A percentile compares a stretch with the other conserved stretches of the same genome.
phyloP scores from a whole-genome alignment of 1,139 yeast species.

The Spencermartinsiella ligniputridi region DNA sequence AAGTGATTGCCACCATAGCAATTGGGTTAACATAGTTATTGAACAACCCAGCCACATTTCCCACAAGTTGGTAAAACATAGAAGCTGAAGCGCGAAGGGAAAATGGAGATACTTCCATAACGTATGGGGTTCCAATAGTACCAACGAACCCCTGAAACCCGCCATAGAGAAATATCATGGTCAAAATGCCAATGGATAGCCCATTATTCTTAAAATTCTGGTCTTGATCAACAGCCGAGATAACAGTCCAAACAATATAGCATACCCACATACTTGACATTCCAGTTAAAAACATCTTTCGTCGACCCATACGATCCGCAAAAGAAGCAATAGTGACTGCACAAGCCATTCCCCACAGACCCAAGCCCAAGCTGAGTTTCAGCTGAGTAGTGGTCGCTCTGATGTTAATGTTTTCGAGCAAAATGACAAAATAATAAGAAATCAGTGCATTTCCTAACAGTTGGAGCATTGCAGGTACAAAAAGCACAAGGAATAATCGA shows the following conservation, averaged over 20 bases:
- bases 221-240: conserved; percentile 24
- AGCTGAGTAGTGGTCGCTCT: conserved; percentile 38
- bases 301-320: conserved; percentile 36
- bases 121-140: conserved; percentile 7
- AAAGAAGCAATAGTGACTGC: conserved; percentile 31
- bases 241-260: conserved; percentile 23
- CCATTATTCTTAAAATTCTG: conserved; percentile 16
- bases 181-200: conserved; percentile 18
- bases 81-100: conserved; percentile 52
- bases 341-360: conserved; percentile 37
- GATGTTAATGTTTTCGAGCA: conserved; percentile 26
- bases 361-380: conserved; percentile 20
- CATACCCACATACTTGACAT: conserved; percentile 27
- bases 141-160: conserved; percentile 10
- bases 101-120: conserved; percentile 57
- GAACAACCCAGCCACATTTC: conserved; percentile 40
- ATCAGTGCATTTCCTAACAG: conserved; percentile 41
- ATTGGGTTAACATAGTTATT: conserved; percentile 44
- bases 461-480: conserved; percentile 39
- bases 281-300: conserved; percentile 28
- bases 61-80: conserved; percentile 48
- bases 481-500: conserved; percentile 31
- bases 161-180: conserved; percentile 18
- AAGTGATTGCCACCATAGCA: conserved; percentile 37
- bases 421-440: conserved; percentile 43